These are phyloP conservation scores for Cyberlindnera saturnus DNA, from an alignment of 805 yeast genomes.

Conservation along the genomic window DNA sequence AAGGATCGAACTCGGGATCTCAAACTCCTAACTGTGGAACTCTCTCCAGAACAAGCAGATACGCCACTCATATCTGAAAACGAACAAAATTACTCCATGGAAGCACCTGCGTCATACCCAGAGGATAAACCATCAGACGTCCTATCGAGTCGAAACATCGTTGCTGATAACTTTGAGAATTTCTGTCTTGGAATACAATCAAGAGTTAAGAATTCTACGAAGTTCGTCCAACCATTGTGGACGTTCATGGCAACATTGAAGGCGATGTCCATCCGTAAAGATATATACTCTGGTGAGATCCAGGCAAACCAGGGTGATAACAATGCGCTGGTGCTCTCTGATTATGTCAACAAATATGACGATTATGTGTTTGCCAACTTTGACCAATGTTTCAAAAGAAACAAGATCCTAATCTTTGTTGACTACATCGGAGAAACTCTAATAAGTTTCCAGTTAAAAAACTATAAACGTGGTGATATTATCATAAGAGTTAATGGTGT, in stretches of 20 bases:
- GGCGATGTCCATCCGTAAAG: conserved; percentile 41
- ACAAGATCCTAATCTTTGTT: conserved; percentile 33
- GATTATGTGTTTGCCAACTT: conserved; percentile 26
- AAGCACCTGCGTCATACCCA: conserved; percentile 17
- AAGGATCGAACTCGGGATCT: conserved; percentile 5
- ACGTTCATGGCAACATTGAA: conserved; percentile 43
- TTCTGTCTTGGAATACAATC: conserved; percentile 11
- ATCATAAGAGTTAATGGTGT: conserved; percentile 56
- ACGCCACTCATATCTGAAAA: conserved; percentile 1
- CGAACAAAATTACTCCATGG: neutral
- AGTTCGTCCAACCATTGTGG: conserved; percentile 45
- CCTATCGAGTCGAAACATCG: conserved; percentile 19
- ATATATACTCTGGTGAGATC: conserved; percentile 37
- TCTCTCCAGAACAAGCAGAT: conserved; percentile 11
- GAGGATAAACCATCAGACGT: conserved; percentile 2
- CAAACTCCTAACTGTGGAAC: conserved; percentile 14
- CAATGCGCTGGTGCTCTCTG: conserved; percentile 18
- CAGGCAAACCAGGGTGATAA: conserved; percentile 11
- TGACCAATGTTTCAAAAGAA: conserved; percentile 24
- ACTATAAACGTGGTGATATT: conserved; percentile 36
- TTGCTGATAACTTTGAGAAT: conserved; percentile 22
- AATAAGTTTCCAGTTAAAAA: conserved; percentile 43
- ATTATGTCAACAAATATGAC: conserved; percentile 20
- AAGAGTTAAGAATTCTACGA: conserved; percentile 11
- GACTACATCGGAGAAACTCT: conserved; percentile 47